Base-by-base conservation (phyloP, 345 rosid genomes). In the Bruguiera parviflora region DNA sequence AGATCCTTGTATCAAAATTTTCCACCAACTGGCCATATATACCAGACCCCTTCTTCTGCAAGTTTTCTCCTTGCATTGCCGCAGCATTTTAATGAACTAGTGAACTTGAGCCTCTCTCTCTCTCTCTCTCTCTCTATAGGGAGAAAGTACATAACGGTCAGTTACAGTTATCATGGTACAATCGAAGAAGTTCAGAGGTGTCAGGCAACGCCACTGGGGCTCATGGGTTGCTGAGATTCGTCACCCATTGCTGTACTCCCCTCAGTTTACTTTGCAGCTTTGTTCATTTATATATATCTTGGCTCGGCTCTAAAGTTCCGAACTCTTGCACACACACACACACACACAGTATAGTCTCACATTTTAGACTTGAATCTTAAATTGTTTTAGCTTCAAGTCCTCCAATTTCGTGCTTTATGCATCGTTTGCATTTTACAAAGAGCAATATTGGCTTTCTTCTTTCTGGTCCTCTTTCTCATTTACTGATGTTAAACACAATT, bases 171-270 rank as follows among this genome's bases (percentile, higher is more conserved):
- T 39, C n/a, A 84, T 84, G 88, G 85, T 73, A 64, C 85, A 82
- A 32, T 73, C 90, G 66, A 89, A 86, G 87, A 89, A 89, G 86
- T 89, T 87, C 86, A 87, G 89, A 85, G 96, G 96, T 74, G 96
- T 89, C 83, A 85, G 96, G 85, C 96, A 87, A 70, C 92, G 96
- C 74, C 96, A 89, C 46, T 89, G 96, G 96, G 96, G 96, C 76
- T 86, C 96, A 9, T 89, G 96, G 96, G 96, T 89, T 73, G 83
- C 92, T 67, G 96, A 89, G 84, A 89, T 89, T 83, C 92, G 92
- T 16, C 96, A 89, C 64, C 96, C 96, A 22, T 73, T 89, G 25
- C 83, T 89, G 92, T 89, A 84, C 68, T 64, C 9, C 47, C 15
- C 9, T 64, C 60, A 7, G 1, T 27, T 6, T 2, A 31, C 28